Evolutionary conservation across 2,329 filamentous ascomycete species (phyloP).

Genomic region (Fusarium mangiferae): DNA sequence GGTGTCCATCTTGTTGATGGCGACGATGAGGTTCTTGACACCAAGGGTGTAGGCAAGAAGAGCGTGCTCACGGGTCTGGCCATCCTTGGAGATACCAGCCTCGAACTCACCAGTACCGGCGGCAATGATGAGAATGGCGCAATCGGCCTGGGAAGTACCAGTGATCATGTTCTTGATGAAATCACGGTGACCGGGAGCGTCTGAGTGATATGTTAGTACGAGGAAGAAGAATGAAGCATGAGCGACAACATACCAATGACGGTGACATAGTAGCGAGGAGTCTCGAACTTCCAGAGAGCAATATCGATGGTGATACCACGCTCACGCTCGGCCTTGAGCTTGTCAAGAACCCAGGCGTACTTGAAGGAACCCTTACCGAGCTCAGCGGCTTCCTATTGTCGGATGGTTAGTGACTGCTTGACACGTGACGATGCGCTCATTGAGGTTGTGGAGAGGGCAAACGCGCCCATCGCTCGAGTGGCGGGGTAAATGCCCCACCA

Average conservation of each 20-base stretch:
- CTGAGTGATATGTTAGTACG: slow-evolving; percentile 57
- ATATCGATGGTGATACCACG: slow-evolving; percentile 99
- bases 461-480: slow-evolving; percentile 17
- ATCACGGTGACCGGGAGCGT: slow-evolving; percentile 99
- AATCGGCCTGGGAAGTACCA: slow-evolving; percentile 99
- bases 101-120: slow-evolving; percentile 99
- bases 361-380: slow-evolving; percentile 99
- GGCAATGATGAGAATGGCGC: slow-evolving; percentile 99
- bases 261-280: slow-evolving; percentile 96
- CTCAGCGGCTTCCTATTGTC: slow-evolving; percentile 90
- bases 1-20: slow-evolving; percentile 99
- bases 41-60: slow-evolving; percentile 99
- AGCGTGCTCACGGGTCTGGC: slow-evolving; percentile 99
- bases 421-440: slow-evolving; percentile 17
- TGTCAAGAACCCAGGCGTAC: slow-evolving; percentile 99
- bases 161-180: slow-evolving; percentile 99
- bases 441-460: slow-evolving; percentile 9
- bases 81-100: slow-evolving; percentile 99
- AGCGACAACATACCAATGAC: slow-evolving; percentile 80
- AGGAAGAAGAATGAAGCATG: not conserved
- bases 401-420: slow-evolving; percentile 29
- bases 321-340: slow-evolving; percentile 99
- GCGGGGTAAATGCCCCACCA: slow-evolving; percentile 35
- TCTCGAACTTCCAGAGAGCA: slow-evolving; percentile 99
- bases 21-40: slow-evolving; percentile 99